Percentiles rank a stretch among this genome's conserved stretches.
phyloP scores from a whole-genome alignment of 1,284 basidiomycete genomes.

The Mycena citricolor region DNA sequence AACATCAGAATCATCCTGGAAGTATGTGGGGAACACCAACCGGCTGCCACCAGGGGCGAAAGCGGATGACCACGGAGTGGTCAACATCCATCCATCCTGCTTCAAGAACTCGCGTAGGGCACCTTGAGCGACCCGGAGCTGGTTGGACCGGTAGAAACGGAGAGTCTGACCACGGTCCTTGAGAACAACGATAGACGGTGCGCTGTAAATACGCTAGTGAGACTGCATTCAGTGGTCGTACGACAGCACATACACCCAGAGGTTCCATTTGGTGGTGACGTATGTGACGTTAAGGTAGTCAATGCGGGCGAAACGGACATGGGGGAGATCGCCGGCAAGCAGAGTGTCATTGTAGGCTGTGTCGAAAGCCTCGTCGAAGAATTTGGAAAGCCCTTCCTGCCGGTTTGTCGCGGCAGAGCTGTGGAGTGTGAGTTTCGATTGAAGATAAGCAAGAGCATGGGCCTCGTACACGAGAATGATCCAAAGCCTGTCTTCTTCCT shows the following conservation, averaged over 20 bases:
- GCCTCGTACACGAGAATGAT: slow-evolving; percentile 70
- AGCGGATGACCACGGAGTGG: slow-evolving; percentile 58
- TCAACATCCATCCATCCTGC: slow-evolving; percentile 56
- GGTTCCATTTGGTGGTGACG: slow-evolving; percentile 75
- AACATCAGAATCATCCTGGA: background rate
- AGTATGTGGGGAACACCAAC: slow-evolving; percentile 40
- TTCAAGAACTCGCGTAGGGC: slow-evolving; percentile 62
- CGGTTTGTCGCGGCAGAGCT: slow-evolving; percentile 63
- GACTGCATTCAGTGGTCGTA: background rate
- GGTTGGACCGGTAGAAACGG: slow-evolving; percentile 68
- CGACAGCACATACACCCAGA: slow-evolving; percentile 66
- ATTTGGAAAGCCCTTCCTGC: slow-evolving; percentile 63
- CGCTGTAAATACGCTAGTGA: slow-evolving; percentile 41
- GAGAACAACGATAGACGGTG: slow-evolving; percentile 64
- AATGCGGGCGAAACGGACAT: slow-evolving; percentile 76
- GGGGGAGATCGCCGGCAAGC: slow-evolving; percentile 59
- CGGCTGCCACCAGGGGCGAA: slow-evolving; percentile 71
- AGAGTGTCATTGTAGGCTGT: slow-evolving; percentile 62
- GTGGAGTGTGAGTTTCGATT: too few species aligned
- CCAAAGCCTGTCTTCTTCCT: slow-evolving; percentile 68
- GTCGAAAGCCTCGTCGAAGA: slow-evolving; percentile 70
- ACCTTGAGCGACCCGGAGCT: slow-evolving; percentile 57
- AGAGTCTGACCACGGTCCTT: slow-evolving; percentile 68
- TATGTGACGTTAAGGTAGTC: slow-evolving; percentile 79
- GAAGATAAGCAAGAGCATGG: slow-evolving; percentile 4